Evolutionary conservation across 1,139 yeast species (phyloP).

Genomic region (Hyphopichia khmerensis): DNA sequence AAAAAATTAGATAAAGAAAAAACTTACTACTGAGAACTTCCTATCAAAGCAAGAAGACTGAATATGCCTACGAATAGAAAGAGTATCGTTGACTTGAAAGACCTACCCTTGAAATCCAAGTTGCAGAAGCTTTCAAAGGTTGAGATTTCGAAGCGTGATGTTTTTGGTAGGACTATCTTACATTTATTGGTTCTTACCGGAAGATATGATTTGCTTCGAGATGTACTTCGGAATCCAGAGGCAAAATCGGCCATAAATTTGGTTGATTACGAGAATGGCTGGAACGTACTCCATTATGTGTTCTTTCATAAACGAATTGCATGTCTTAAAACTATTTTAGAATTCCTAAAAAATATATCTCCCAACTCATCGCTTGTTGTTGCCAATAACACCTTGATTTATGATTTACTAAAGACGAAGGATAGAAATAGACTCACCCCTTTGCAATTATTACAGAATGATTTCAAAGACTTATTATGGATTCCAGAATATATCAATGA

Average conservation of each 20-base stretch:
- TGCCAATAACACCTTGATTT: slow-evolving; percentile 20
- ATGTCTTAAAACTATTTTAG: slow-evolving; percentile 53
- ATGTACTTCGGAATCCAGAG: slow-evolving; percentile 48
- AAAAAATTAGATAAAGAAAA: too few relatives aligned
- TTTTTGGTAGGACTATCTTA: slow-evolving; percentile 70
- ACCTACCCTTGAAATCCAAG: neutral
- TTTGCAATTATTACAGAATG: slow-evolving; percentile 52
- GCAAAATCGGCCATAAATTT: slow-evolving; percentile 33
- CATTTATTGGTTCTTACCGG: slow-evolving; percentile 60
- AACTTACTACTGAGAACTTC: neutral
- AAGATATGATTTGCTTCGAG: slow-evolving; percentile 43
- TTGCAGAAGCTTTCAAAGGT: slow-evolving; percentile 30
- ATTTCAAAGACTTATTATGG: slow-evolving; percentile 40
- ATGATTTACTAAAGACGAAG: slow-evolving; percentile 50
- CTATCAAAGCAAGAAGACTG: neutral
- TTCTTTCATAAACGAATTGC: slow-evolving; percentile 58
- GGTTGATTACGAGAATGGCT: slow-evolving; percentile 74
- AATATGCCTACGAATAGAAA: neutral
- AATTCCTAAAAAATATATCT: slow-evolving; percentile 21
- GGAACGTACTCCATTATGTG: slow-evolving; percentile 78
- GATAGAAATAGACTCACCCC: slow-evolving; percentile 73
- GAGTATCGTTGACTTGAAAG: neutral
- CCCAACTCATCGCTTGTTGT: slow-evolving; percentile 14
- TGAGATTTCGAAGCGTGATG: slow-evolving; percentile 56
- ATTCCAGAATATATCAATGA: slow-evolving; percentile 46